Conservation (phyloP, 2,329 filamentous ascomycete species). For the Cladosporium sp. region DNA sequence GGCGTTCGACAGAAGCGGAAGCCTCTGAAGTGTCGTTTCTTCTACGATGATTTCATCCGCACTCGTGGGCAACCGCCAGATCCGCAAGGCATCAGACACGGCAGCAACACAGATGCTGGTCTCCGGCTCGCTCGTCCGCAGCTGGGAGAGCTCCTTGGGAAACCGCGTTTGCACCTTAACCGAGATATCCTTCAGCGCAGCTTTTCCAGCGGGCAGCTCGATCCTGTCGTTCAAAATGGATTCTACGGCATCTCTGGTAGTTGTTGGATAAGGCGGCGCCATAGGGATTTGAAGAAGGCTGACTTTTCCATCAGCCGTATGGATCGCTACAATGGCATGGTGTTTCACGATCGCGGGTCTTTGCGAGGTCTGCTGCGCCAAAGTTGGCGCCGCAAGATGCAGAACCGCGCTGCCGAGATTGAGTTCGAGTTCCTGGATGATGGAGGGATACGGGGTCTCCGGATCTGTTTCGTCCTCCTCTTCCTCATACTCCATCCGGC, state of each 20-base stretch:
- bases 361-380: conserved; percentile 8
- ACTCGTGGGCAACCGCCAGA: conserved; percentile 21
- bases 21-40: conserved; percentile 13
- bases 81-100: conserved; percentile 15
- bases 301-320: conserved; percentile 52
- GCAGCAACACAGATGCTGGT: conserved; percentile 13
- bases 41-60: conserved; percentile 15
- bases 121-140: neutral
- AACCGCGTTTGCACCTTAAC: conserved; percentile 11
- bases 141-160: neutral
- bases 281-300: conserved; percentile 51
- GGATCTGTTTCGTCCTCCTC: conserved; percentile 55
- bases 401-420: conserved; percentile 48
- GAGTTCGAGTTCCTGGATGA: conserved; percentile 51
- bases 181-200: conserved; percentile 14
- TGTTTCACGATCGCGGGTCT: conserved; percentile 25
- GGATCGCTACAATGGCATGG: conserved; percentile 43
- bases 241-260: conserved; percentile 27
- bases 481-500: conserved; percentile 39
- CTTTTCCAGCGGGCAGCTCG: conserved; percentile 3
- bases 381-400: conserved; percentile 44
- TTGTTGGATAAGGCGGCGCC: conserved; percentile 36
- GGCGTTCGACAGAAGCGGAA: conserved; percentile 15
- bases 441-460: conserved; percentile 47
- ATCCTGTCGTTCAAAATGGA: conserved; percentile 15